phyloP scores from a whole-genome alignment of 106 monocot species.

The Iris macrosiphon region DNA sequence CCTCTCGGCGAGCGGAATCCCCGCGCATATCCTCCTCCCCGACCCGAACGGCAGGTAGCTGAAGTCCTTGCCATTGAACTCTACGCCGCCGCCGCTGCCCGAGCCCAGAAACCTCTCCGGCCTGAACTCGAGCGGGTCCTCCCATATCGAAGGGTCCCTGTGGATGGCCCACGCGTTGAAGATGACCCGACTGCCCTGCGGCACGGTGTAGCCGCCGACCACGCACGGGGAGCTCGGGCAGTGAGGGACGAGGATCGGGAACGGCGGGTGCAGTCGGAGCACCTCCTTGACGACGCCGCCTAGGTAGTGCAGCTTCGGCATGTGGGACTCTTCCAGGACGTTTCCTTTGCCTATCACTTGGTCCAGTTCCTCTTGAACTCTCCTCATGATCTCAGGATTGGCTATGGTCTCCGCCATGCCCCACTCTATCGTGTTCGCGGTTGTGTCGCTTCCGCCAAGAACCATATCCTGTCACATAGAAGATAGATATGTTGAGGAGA shows the following conservation, averaged over 20 bases:
- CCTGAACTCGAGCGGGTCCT: slow-evolving; percentile 15
- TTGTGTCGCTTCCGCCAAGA: slow-evolving; percentile 26
- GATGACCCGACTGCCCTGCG: slow-evolving; percentile 19
- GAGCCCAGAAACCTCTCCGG: slow-evolving; percentile 43
- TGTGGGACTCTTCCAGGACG: slow-evolving; percentile 10
- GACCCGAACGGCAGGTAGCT: slow-evolving; percentile 22
- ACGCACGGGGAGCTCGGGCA: slow-evolving; percentile 4
- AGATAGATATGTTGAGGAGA: background rate
- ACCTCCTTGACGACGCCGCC: slow-evolving; percentile 22
- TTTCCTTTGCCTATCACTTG: slow-evolving; percentile 7
- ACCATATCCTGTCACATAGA: slow-evolving; percentile 33
- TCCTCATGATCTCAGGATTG: slow-evolving; percentile 17
- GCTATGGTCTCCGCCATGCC: slow-evolving; percentile 31
- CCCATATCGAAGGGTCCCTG: slow-evolving; percentile 25
- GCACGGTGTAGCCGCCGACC: slow-evolving; percentile 25
- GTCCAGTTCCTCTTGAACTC: slow-evolving; percentile 26
- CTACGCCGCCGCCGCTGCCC: no score
- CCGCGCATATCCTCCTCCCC: slow-evolving; percentile 13
- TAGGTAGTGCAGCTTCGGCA: slow-evolving; percentile 18
- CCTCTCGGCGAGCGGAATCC: slow-evolving; percentile 8
- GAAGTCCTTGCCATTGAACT: no score
- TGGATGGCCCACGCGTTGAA: slow-evolving; percentile 37
- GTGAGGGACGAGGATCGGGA: slow-evolving; percentile 25
- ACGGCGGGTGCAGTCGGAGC: slow-evolving; percentile 34
- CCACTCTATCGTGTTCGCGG: slow-evolving; percentile 11